Percentiles rank a stretch among this genome's conserved stretches.
phyloP scores from a whole-genome alignment of 495 filamentous ascomycete genomes.

The Tetracladium marchalianum region DNA sequence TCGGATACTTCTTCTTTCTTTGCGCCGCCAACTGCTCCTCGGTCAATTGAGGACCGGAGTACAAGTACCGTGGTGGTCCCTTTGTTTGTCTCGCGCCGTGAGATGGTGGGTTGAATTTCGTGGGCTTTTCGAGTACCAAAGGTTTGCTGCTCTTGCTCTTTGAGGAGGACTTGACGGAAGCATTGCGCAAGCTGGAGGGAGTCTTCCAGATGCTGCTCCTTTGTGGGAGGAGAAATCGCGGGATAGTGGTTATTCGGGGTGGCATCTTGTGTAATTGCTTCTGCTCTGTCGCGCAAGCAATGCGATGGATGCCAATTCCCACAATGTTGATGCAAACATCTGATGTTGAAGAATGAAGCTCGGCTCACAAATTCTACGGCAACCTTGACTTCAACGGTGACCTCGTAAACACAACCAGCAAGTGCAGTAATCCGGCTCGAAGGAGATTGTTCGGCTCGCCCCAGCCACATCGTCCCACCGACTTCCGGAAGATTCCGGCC shows the following conservation, averaged over 20 bases:
- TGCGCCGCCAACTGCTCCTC: conserved; percentile 50
- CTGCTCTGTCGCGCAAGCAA: background rate
- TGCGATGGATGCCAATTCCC: background rate
- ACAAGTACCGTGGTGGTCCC: conserved; percentile 47
- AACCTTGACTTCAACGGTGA: background rate
- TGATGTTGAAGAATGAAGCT: conserved; percentile 1
- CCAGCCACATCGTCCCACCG: background rate
- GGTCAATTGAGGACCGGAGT: conserved; percentile 58
- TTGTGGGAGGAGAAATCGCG: conserved; percentile 44
- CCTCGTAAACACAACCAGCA: too few species aligned
- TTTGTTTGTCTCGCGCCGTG: conserved; percentile 54
- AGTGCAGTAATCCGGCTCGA: too few species aligned
- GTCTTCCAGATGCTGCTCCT: conserved; percentile 35
- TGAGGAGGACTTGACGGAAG: conserved; percentile 20
- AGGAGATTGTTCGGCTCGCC: background rate
- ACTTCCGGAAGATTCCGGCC: background rate
- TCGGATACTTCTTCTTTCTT: conserved; percentile 60
- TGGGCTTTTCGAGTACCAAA: conserved; percentile 64
- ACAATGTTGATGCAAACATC: too few species aligned
- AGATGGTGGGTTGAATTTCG: conserved; percentile 77
- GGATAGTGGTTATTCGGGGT: conserved; percentile 30
- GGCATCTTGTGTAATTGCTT: conserved; percentile 23
- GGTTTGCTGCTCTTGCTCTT: conserved; percentile 30
- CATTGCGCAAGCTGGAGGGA: conserved; percentile 22
- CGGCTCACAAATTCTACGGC: background rate